A percentile compares a stretch with the other conserved stretches of the same genome.
These are phyloP conservation scores for Blastobotrys persicus DNA, from an alignment of 1,139 yeast genomes.

Conservation along the genomic window DNA sequence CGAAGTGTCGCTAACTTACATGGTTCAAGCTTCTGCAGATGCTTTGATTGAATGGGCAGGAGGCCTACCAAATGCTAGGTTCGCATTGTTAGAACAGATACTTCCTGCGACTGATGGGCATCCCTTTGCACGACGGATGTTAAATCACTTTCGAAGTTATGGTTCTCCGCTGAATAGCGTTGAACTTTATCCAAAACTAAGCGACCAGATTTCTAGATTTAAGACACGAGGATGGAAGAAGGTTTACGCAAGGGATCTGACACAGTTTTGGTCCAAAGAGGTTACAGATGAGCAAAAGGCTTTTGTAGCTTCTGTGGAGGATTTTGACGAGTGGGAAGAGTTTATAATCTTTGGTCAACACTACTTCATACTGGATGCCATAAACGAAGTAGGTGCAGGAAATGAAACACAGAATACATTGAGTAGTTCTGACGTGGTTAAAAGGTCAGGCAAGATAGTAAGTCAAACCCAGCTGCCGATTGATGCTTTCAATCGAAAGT, in stretches of 20 bases:
- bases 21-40: slow-evolving; percentile 69
- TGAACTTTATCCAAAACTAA: slow-evolving; percentile 51
- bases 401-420: not conserved
- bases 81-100: slow-evolving; percentile 68
- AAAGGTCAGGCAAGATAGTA: not conserved
- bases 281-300: slow-evolving; percentile 44
- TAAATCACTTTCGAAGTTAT: slow-evolving; percentile 64
- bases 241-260: slow-evolving; percentile 56
- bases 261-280: slow-evolving; percentile 54
- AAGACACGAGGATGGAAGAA: slow-evolving; percentile 44
- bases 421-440: not conserved
- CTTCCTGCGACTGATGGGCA: slow-evolving; percentile 61
- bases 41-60: slow-evolving; percentile 55
- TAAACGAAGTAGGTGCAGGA: slow-evolving; percentile 7
- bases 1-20: slow-evolving; percentile 80
- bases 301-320: slow-evolving; percentile 53
- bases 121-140: slow-evolving; percentile 74
- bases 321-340: slow-evolving; percentile 84
- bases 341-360: slow-evolving; percentile 75
- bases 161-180: slow-evolving; percentile 73
- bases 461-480: not conserved
- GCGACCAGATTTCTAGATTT: slow-evolving; percentile 54
- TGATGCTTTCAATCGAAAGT: slow-evolving; percentile 44
- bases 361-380: slow-evolving; percentile 65
- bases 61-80: slow-evolving; percentile 52